phyloP scores from a whole-genome alignment of 495 filamentous ascomycete species.

The Emericellopsis terricola region DNA sequence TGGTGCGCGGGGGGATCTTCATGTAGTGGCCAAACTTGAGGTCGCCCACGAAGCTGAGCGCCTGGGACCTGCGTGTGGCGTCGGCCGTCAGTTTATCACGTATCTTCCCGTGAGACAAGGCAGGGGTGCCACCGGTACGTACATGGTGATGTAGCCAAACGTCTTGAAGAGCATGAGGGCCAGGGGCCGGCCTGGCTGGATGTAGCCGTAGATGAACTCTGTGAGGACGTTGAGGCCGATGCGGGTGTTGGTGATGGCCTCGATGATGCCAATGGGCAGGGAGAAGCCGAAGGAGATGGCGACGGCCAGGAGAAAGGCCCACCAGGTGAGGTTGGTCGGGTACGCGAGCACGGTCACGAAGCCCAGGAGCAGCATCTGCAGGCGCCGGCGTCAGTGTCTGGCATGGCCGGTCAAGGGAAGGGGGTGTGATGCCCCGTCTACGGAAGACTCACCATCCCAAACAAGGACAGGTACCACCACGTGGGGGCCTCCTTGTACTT shows the following conservation, averaged over 20 bases:
- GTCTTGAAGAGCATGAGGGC: slow-evolving; percentile 62
- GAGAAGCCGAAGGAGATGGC: slow-evolving; percentile 34
- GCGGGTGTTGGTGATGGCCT: slow-evolving; percentile 49
- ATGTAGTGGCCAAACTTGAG: slow-evolving; percentile 52
- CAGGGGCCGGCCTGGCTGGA: slow-evolving; percentile 45
- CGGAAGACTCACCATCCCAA: slow-evolving; percentile 18
- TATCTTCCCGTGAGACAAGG: neutral
- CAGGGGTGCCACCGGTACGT: slow-evolving; percentile 1
- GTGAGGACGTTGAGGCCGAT: slow-evolving; percentile 53
- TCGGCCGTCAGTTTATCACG: slow-evolving; percentile 1
- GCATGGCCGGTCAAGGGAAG: too few species aligned
- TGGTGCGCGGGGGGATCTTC: slow-evolving; percentile 47
- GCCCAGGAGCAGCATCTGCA: slow-evolving; percentile 38
- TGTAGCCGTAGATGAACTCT: slow-evolving; percentile 56
- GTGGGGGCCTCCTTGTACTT: slow-evolving; percentile 40
- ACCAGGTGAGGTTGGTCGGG: slow-evolving; percentile 46
- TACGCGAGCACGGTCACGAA: slow-evolving; percentile 46
- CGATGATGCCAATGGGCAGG: slow-evolving; percentile 38
- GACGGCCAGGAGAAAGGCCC: slow-evolving; percentile 51
- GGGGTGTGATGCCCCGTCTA: too few species aligned
- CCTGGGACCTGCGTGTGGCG: slow-evolving; percentile 21
- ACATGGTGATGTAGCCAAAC: slow-evolving; percentile 52
- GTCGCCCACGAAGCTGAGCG: slow-evolving; percentile 33
- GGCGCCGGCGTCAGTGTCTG: slow-evolving; percentile 15
- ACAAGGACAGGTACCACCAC: slow-evolving; percentile 36